Evolutionary conservation across 2,329 filamentous ascomycete species (phyloP).

Genomic region (Penicillium sp.): DNA sequence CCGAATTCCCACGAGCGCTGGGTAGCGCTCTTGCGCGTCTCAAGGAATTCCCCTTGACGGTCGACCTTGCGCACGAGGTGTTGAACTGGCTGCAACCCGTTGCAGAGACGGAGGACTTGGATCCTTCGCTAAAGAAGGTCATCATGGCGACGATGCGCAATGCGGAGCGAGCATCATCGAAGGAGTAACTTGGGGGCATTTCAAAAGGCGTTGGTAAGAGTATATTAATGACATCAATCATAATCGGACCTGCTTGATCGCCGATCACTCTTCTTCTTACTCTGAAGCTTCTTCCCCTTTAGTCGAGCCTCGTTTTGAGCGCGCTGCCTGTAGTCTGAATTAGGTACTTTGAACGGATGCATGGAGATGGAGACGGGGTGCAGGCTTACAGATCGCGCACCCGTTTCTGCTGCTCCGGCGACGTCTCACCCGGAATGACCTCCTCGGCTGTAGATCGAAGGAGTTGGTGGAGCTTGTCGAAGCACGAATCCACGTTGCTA

Average conservation of each 20-base stretch:
- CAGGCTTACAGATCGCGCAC: constrained; percentile 54
- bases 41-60: constrained; percentile 49
- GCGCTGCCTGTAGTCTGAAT: constrained; percentile 47
- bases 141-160: constrained; percentile 42
- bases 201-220: constrained; percentile 28
- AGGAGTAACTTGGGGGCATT: constrained; percentile 19
- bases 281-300: constrained; percentile 59
- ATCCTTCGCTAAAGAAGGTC: constrained; percentile 55
- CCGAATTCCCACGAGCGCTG: constrained; percentile 71
- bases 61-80: constrained; percentile 46
- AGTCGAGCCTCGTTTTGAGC: constrained; percentile 58
- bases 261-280: constrained; percentile 60
- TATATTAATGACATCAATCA: constrained; percentile 23
- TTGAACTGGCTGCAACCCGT: constrained; percentile 51
- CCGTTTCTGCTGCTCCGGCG: constrained; percentile 53
- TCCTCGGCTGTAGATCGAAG: constrained; percentile 52
- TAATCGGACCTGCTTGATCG: constrained; percentile 42
- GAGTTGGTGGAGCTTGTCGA: constrained; percentile 56
- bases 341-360: not conserved
- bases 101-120: constrained; percentile 46
- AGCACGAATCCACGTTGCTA: constrained; percentile 60
- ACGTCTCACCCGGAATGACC: constrained; percentile 60
- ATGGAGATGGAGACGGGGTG: not conserved
- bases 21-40: constrained; percentile 64
- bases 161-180: constrained; percentile 30